Evolutionary conservation across 2,329 filamentous ascomycete genomes (phyloP).

Genomic region (Sarocladium brachiariae): DNA sequence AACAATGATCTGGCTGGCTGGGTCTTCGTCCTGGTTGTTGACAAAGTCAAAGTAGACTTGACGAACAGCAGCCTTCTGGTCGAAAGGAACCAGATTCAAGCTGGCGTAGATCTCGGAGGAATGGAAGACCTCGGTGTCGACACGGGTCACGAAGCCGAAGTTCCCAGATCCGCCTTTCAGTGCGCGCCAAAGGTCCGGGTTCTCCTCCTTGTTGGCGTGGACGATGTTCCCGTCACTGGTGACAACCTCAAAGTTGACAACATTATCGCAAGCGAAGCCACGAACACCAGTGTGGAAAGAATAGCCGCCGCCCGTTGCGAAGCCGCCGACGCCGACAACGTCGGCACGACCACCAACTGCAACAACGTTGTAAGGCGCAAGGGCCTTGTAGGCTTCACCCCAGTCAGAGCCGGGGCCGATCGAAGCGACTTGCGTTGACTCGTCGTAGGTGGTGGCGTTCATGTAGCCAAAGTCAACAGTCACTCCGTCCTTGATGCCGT

Average conservation of each 20-base stretch:
- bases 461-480: conserved; percentile 17
- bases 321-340: conserved; percentile 17
- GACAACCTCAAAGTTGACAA: conserved; percentile 34
- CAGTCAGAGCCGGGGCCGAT: conserved; percentile 38
- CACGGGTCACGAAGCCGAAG: conserved; percentile 43
- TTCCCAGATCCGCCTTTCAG: conserved; percentile 42
- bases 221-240: conserved; percentile 34
- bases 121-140: conserved; percentile 29
- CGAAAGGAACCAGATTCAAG: conserved; percentile 11
- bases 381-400: conserved; percentile 17
- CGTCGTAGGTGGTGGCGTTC: conserved; percentile 13
- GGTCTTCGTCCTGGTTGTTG: conserved; percentile 17
- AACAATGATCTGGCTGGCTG: conserved; percentile 23
- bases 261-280: conserved; percentile 38
- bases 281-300: conserved; percentile 12
- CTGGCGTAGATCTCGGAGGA: conserved; percentile 19
- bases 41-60: conserved; percentile 22
- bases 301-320: conserved; percentile 16
- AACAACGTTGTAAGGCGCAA: conserved; percentile 24
- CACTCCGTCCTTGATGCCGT: conserved; percentile 19
- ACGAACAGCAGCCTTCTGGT: conserved; percentile 19
- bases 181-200: conserved; percentile 49
- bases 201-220: conserved; percentile 31
- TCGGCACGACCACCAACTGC: conserved; percentile 37
- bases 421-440: conserved; percentile 26